Evolutionary conservation across 164 flowering plant species (phyloP), one percentile per base, ranked within the genome.

Genomic region (Dillenia turbinata): DNA sequence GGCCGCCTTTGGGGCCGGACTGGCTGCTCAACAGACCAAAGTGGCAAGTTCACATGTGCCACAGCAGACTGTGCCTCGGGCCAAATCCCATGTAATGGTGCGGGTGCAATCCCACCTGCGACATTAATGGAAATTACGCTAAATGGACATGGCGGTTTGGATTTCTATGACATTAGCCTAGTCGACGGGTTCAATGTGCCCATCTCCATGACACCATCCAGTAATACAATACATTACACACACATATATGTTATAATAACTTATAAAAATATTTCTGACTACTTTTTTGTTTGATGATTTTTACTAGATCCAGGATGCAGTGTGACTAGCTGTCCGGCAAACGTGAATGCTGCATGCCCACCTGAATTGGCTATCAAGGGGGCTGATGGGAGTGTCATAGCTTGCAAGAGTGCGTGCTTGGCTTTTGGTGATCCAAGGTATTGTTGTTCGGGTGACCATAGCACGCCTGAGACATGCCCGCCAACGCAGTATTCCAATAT

Each of bases 1-100:
- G 80, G 80, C 61, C 75, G 82, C 2, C n/a, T 82, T 44, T 83
- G 84, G 84, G 85, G 70, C 43, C 67, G 84, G 0, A 66, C 70
- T 14, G 46, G 43, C 0, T 83, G 85, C 75, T 46, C 64, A 2
- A 53, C 59, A 3, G 51, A 69, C 61, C 11, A 47, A 8, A 19
- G 51, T 33, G 78, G 74, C 5, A 63, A 47, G 17, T 67, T 71
- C 60, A 54, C 22, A 3, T 83, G 83, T 47, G 61, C 9, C 9
- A 75, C 78, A 1, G 83, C 63, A 3, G 79, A 80, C 63, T 83
- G 84, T 33, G 78, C 64, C 12, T 64, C 77, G 6, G 69, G 77
- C 15, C 19, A 9, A 7, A 44, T 77, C 12, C 5, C 14, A 10
- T 83, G 87, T 74, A 53, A 67, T 33, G 78, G 78, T 2, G 73